A percentile compares a stretch with the other conserved stretches of the same genome.
These are phyloP conservation scores for Plectosphaerella plurivora DNA, from an alignment of 2,329 filamentous ascomycete genomes.

Conservation along the genomic window DNA sequence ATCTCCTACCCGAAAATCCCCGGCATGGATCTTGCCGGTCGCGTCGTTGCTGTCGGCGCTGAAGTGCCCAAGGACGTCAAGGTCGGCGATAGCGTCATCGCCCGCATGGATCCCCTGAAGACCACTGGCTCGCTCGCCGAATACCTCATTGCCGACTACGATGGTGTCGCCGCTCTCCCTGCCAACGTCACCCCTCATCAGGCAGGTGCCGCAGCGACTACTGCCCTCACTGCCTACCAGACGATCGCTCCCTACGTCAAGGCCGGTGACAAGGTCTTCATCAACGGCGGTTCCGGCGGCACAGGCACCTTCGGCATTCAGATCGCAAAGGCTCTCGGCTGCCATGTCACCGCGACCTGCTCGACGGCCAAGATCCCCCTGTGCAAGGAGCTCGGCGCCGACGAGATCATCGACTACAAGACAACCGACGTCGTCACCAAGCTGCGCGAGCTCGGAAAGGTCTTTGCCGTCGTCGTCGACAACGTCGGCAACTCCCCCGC, in stretches of 20 bases:
- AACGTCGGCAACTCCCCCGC: slow-evolving; percentile 46
- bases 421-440: slow-evolving; percentile 39
- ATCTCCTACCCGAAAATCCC: slow-evolving; percentile 40
- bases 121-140: slow-evolving; percentile 25
- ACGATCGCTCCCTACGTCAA: slow-evolving; percentile 41
- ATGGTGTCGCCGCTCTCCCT: slow-evolving; percentile 27
- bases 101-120: slow-evolving; percentile 19
- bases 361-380: slow-evolving; percentile 56
- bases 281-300: slow-evolving; percentile 63
- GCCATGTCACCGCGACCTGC: slow-evolving; percentile 57
- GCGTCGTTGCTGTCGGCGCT: slow-evolving; percentile 28
- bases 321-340: slow-evolving; percentile 58
- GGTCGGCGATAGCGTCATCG: slow-evolving; percentile 41
- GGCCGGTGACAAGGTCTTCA: slow-evolving; percentile 52
- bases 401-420: slow-evolving; percentile 61
- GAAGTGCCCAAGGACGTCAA: slow-evolving; percentile 20
- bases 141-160: slow-evolving; percentile 26
- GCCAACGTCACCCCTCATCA: slow-evolving; percentile 24
- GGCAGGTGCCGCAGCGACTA: slow-evolving; percentile 37
- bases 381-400: slow-evolving; percentile 56
- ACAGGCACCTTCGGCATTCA: slow-evolving; percentile 59
- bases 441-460: slow-evolving; percentile 39
- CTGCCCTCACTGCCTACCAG: slow-evolving; percentile 44
- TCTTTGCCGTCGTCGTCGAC: slow-evolving; percentile 52
- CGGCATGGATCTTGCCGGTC: slow-evolving; percentile 44